Base-by-base conservation (phyloP, 495 filamentous ascomycete genomes). In the Lineolata rhizophorae region DNA sequence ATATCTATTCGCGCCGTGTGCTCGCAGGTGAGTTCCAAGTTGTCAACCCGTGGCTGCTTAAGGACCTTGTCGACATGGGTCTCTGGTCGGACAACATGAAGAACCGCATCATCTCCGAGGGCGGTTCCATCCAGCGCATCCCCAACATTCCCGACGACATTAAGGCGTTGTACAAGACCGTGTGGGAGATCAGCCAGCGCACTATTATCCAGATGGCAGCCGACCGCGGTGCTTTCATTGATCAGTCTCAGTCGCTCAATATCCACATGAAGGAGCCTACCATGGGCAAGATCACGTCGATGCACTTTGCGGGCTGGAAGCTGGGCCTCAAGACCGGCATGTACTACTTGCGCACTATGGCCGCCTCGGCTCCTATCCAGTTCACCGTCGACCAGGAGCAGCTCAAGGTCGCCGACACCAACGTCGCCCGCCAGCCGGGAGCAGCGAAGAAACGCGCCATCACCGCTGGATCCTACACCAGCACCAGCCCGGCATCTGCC, bases 61-160 rank as follows among this genome's bases (percentile, higher is more conserved):
- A 93, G 64, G 87, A 97, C 46, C 70, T 97, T 11, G 87, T 97
- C 36, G 87, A 97, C 44, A 76, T 94, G 61, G 87, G 87, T 39
- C 65, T 97, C 19, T 97, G 87, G 87, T 93, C 84, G 21, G 87
- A 97, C 57, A 83, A 82, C 64, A 97, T 97, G 87, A 97, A 97
- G 68, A 97, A 97, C 62, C 81, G 87, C 42, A 97, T 97, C 63
- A 95, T 97, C 45, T 75, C 87, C 38, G 85, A 87, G 30, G 82
- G 81, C 40, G 87, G 87, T 31, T 92, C 82, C 5, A 83, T 97
- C 39, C 87, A 95, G 57, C 82, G 83, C 56, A 80, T 97, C 39
- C 74, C 83, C 43, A 93, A 85, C 55, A 92, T 97, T 35, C 87
- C 87, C 21, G 65, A 75, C 18, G 87, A 95, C 41, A 77, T 92